Base-by-base conservation (phyloP, 768 basidiomycete genomes). In the Lentinula edodes region DNA sequence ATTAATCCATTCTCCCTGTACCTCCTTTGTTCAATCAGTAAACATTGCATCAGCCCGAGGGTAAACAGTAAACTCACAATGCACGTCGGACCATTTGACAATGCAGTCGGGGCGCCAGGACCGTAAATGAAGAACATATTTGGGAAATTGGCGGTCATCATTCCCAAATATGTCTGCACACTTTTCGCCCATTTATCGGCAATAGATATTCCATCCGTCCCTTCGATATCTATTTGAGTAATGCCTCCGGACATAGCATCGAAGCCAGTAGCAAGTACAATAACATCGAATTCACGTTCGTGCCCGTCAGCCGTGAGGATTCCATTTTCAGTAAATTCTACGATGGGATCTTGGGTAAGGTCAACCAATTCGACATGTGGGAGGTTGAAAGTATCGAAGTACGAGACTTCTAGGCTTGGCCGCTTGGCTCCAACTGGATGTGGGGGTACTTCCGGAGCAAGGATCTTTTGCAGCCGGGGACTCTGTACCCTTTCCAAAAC, bases 391-490 rank as follows among this genome's bases (percentile, higher is more conserved):
- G 70, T 69, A 28, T 71, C 70, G n/a, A 36, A 60, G 35, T 60
- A 48, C 58, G 67, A 51, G 65, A 69, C 4, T 62, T 71, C 70
- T 9, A 70, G 60, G 16, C 39, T 61, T 5, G 66, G 61, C 23
- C 71, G 65, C 43, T 72, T 72, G 8, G 55, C 52, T 20, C 69
- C 71, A 64, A 50, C 20, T 10, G 71, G 68, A 56, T 72, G 70
- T 1, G 67, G 68, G 15, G 64, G 42, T 15, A 60, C 41, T 39
- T 56, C 61, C 2, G 71, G 70, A 2, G 68, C 70, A n/a, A 72
- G 66, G 38, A 67, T 68, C n/a, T 67, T 65, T 53, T 66, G 64
- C 62, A 69, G 63, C 46, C 63, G 63, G 35, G 52, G 58, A 32
- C 67, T 63, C 9, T 62, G 62, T 6, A 71, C 20, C 32, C 70